Conservation (phyloP, 192 early-diverging fungal genomes). For the Backusella luteola region DNA sequence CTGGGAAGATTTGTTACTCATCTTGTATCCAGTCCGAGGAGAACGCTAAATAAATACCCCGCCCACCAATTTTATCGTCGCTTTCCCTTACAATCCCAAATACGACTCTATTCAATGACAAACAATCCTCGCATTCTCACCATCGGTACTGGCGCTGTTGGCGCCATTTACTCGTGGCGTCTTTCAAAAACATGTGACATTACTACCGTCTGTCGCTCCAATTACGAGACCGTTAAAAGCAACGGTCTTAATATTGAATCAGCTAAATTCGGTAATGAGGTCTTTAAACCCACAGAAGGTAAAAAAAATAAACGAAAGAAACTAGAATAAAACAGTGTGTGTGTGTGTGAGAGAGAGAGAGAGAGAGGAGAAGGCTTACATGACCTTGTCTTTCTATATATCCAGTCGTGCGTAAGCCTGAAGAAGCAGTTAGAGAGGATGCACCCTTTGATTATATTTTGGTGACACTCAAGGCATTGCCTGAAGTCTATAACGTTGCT, state of each 20-base stretch:
- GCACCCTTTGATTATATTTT: constrained; percentile 57
- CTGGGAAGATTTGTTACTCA: constrained; percentile 5
- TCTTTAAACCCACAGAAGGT: constrained; percentile 55
- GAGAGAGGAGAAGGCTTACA: background rate
- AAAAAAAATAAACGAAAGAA: constrained; percentile 1
- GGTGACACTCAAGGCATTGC: constrained; percentile 68
- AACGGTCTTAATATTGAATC: constrained; percentile 61
- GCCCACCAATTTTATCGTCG: background rate
- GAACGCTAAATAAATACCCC: background rate
- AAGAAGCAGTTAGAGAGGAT: constrained; percentile 42
- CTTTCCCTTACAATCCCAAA: background rate
- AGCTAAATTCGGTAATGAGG: constrained; percentile 49
- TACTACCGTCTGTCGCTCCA: constrained; percentile 69
- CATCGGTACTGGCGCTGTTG: constrained; percentile 74
- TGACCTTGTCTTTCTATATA: background rate
- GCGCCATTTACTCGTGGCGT: constrained; percentile 63
- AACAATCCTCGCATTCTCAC: background rate
- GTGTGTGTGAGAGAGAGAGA: no score
- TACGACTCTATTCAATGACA: background rate
- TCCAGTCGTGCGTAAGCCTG: constrained; percentile 39
- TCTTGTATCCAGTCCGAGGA: background rate
- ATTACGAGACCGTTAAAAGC: constrained; percentile 51
- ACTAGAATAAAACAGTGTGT: background rate
- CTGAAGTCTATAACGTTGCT: constrained; percentile 54
- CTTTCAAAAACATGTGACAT: constrained; percentile 53